These are phyloP conservation scores for Hanseniaspora thailandica DNA, from an alignment of 805 yeast species.

Conservation along the genomic window DNA sequence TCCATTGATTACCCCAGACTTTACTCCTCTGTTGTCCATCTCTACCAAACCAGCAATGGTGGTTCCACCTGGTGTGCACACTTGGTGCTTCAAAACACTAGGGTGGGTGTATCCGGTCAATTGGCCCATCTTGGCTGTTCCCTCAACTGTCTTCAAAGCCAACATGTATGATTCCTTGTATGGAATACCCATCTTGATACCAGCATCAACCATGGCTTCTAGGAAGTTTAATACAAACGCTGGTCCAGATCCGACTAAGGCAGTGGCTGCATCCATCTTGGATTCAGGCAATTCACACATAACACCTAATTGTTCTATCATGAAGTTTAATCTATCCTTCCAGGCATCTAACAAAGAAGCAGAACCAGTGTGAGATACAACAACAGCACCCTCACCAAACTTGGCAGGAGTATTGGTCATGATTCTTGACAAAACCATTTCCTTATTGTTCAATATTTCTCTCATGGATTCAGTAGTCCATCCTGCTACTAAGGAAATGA, in stretches of 20 bases:
- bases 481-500: conserved; percentile 85
- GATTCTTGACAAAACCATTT: conserved; percentile 55
- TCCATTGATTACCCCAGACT: conserved; percentile 77
- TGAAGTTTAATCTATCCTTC: conserved; percentile 24
- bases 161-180: conserved; percentile 68
- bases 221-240: conserved; percentile 82
- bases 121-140: conserved; percentile 82
- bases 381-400: conserved; percentile 88
- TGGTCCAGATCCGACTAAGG: conserved; percentile 92
- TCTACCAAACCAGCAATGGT: conserved; percentile 89
- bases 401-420: conserved; percentile 97
- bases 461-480: conserved; percentile 64
- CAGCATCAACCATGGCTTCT: conserved; percentile 90
- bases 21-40: conserved; percentile 83
- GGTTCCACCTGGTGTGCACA: conserved; percentile 96
- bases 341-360: conserved; percentile 34
- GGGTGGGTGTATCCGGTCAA: conserved; percentile 70
- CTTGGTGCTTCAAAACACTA: conserved; percentile 70
- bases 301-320: conserved; percentile 7
- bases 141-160: conserved; percentile 89
- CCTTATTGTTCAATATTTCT: conserved; percentile 19
- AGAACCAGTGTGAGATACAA: conserved; percentile 57
- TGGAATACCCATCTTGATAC: conserved; percentile 87
- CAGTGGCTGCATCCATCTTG: conserved; percentile 93
- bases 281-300: conserved; percentile 63